Base-by-base conservation (phyloP, 2,329 filamentous ascomycete species). In the Hirsutella rhossiliensis region DNA sequence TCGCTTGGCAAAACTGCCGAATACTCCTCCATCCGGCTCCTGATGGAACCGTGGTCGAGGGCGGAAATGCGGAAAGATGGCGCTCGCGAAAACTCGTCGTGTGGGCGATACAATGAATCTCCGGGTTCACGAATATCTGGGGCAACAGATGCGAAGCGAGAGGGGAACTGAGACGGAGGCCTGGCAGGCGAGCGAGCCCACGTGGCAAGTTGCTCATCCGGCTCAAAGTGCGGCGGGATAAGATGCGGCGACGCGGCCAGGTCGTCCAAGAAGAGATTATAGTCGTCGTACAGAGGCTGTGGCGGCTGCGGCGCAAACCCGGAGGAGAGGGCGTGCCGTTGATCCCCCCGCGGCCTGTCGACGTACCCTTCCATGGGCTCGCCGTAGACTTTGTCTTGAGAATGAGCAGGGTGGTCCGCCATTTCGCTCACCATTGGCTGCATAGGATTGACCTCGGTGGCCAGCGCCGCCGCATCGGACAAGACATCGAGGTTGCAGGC, bases 11-110 rank as follows among this genome's bases (percentile, higher is more conserved):
- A 58, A 5, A 80, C 72, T 1, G 71, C 66, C 1, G 75, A 75
- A 49, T 82, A 82, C 47, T 80, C 76, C 18, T 76, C 70, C 0
- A 82, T 59, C n/a, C 75, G 69, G 44, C 68, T 74, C 53, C 75
- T 73, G 44, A 81, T 77, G 11, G 69, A 62, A 5, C 64, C 68
- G 52, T 78, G 72, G 49, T 78, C 76, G 45, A 64, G 65, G 11
- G 67, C 67, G 17, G 73, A 77, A 32, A 78, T 73, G 60, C 74
- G 52, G 62, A 73, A 52, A 51, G 58, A 54, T 52, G 64, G 46
- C 50, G 60, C 47, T 15, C 62, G 52, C 5, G 52, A 51, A 28
- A 50, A 44, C 36, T 66, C 62, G n/a, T 62, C 61, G 13, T 53
- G 52, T 11, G 54, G 41, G 20, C 59, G 52, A 41, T 47, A 30